Conservation (phyloP, 1,284 basidiomycete genomes). For the Malassezia sp. region DNA sequence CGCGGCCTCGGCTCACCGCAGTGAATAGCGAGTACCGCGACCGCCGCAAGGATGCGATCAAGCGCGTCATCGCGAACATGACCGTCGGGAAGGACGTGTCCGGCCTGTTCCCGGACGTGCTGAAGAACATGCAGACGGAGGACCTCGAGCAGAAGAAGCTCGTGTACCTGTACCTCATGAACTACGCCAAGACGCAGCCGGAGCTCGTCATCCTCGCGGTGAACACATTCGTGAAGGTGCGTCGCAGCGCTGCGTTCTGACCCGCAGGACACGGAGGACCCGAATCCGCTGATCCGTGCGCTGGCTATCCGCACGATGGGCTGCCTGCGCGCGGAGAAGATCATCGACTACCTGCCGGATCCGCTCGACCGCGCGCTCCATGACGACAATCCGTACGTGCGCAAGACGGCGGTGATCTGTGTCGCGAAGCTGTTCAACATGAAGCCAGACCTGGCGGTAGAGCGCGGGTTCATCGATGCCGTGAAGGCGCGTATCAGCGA, state of each 20-base stretch:
- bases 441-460: slow-evolving; percentile 84
- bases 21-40: slow-evolving; percentile 90
- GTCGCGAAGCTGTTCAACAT: slow-evolving; percentile 95
- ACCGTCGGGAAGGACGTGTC: slow-evolving; percentile 94
- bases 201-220: slow-evolving; percentile 95
- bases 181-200: slow-evolving; percentile 95
- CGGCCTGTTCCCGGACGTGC: slow-evolving; percentile 81
- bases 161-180: slow-evolving; percentile 96
- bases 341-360: slow-evolving; percentile 92
- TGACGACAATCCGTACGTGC: slow-evolving; percentile 93
- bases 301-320: slow-evolving; percentile 97
- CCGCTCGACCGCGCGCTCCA: slow-evolving; percentile 78
- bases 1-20: slow-evolving; percentile 51
- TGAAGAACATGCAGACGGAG: slow-evolving; percentile 95
- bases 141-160: slow-evolving; percentile 92
- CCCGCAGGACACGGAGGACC: slow-evolving; percentile 86
- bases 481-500: slow-evolving; percentile 78
- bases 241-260: no score
- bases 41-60: slow-evolving; percentile 95
- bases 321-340: slow-evolving; percentile 90
- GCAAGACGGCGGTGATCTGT: slow-evolving; percentile 47
- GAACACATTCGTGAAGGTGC: slow-evolving; percentile 94
- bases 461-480: slow-evolving; percentile 84
- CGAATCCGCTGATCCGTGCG: slow-evolving; percentile 88
- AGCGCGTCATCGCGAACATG: slow-evolving; percentile 67